Percentiles rank a stretch among this genome's conserved stretches.
Evolutionary conservation across 2,329 filamentous ascomycete genomes (phyloP).

Genomic region (Emericellopsis cladophorae): DNA sequence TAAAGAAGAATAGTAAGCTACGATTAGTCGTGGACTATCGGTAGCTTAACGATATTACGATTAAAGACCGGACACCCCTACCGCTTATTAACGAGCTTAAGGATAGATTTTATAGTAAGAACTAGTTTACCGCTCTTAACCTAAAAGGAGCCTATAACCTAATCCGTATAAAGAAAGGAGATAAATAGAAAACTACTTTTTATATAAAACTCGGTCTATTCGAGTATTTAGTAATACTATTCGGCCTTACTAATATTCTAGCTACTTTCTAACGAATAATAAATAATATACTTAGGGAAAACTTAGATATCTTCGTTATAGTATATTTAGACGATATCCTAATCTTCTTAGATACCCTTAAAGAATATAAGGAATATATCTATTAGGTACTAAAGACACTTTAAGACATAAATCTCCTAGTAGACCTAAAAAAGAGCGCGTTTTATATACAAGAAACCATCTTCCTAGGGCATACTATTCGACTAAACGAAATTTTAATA

Average conservation of each 20-base stretch:
- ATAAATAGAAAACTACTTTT: too few species aligned
- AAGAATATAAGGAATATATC: conserved; percentile 1
- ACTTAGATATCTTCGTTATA: background rate
- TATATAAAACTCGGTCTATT: too few species aligned
- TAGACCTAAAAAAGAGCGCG: background rate
- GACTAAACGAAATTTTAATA: too few species aligned
- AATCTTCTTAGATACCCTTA: background rate
- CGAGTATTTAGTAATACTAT: conserved; percentile 10
- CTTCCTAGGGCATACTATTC: too few species aligned
- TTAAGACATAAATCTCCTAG: background rate
- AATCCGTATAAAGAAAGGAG: background rate
- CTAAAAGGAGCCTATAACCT: background rate
- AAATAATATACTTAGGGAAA: conserved; percentile 2
- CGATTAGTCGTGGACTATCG: background rate
- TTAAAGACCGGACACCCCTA: background rate
- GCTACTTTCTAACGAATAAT: conserved; percentile 6
- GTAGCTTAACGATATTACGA: background rate
- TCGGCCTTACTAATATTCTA: conserved; percentile 5
- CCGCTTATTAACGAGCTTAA: background rate
- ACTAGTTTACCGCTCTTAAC: background rate
- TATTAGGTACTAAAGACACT: conserved; percentile 1
- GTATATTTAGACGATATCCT: background rate
- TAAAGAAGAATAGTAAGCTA: too few species aligned
- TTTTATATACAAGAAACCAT: background rate
- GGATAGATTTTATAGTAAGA: background rate